Conservation (phyloP, 306 rosid species). For the Castanea mollissima region DNA sequence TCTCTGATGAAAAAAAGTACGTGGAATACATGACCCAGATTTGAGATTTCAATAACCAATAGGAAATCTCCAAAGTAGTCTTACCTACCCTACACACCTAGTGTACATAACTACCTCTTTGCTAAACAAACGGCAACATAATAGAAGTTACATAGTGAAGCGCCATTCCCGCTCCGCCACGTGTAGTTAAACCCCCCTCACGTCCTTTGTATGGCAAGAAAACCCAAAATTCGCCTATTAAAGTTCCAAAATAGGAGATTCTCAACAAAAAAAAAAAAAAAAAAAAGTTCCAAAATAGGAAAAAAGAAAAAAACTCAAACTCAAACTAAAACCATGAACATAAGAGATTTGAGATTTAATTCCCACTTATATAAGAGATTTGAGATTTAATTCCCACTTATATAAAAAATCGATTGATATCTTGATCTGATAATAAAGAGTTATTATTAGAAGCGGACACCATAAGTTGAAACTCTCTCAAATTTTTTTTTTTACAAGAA, state of each 20-base stretch:
- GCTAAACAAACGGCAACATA: constrained; percentile 22
- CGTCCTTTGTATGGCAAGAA: background rate
- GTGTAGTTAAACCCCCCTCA: background rate
- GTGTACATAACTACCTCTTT: constrained; percentile 12
- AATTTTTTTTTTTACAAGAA: no score
- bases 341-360: no score
- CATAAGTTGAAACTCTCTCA: no score
- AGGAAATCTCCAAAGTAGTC: background rate
- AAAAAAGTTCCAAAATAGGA: no score
- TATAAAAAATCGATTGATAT: no score
- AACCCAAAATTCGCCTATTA: background rate
- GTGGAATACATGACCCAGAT: background rate
- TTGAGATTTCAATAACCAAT: background rate
- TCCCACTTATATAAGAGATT: rapidly evolving
- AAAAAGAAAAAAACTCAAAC: background rate
- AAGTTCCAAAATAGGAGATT: background rate
- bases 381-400: no score
- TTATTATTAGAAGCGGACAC: no score
- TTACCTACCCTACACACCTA: background rate
- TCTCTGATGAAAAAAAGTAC: no score
- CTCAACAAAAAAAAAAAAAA: no score
- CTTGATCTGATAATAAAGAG: rapidly evolving
- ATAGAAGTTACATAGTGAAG: background rate
- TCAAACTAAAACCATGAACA: background rate
- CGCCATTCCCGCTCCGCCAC: constrained; percentile 19